Conservation (phyloP, 176 grass and related monocot species). For the Alopecurus myosuroides region DNA sequence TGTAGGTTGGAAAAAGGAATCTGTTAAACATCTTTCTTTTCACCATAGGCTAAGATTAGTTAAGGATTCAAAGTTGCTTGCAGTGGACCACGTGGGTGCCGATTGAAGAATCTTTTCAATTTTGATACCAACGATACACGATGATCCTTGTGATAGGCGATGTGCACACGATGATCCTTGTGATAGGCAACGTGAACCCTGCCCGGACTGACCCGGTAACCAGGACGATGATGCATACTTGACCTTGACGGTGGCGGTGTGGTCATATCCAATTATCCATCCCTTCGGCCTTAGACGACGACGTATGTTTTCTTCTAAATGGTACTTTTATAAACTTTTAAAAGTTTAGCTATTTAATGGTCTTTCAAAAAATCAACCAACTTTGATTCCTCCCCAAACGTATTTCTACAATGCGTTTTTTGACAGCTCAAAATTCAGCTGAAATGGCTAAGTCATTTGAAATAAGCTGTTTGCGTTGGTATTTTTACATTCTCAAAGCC, state of each 20-base stretch:
- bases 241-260: background rate
- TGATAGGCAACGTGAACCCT: background rate
- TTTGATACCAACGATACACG: background rate
- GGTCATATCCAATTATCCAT: background rate
- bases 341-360: no score
- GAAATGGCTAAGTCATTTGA: no score
- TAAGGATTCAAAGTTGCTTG: background rate
- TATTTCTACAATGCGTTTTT: no score
- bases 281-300: background rate
- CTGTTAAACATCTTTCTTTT: background rate
- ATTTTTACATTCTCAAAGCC: no score
- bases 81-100: background rate
- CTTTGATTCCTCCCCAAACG: no score
- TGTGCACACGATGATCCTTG: background rate
- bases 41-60: background rate
- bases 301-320: no score
- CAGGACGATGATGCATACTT: background rate
- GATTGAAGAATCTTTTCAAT: background rate
- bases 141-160: background rate
- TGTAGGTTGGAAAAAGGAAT: background rate
- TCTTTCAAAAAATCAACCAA: no score
- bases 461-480: no score
- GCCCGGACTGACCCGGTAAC: background rate
- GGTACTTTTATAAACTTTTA: no score
- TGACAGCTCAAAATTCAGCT: no score